Evolutionary conservation across 1,139 yeast genomes (phyloP).

Genomic region (Nakaseomyces bracarensis): DNA sequence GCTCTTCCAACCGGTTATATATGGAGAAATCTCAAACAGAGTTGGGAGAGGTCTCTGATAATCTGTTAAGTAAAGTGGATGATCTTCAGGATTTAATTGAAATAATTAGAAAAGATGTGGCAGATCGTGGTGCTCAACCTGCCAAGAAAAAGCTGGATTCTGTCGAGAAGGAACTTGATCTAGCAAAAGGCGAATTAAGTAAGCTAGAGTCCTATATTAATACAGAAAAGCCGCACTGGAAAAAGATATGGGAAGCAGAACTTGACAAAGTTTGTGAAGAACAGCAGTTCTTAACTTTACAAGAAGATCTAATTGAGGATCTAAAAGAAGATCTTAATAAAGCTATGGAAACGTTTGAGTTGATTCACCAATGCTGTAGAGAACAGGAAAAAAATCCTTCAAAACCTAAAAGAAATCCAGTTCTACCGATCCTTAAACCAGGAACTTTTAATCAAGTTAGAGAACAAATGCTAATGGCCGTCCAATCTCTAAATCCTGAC

Average conservation of each 20-base stretch:
- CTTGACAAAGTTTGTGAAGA: slow-evolving; percentile 86
- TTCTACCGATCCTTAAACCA: slow-evolving; percentile 55
- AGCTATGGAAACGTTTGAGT: slow-evolving; percentile 70
- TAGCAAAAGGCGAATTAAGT: slow-evolving; percentile 46
- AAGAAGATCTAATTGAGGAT: slow-evolving; percentile 77
- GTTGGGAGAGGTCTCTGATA: slow-evolving; percentile 70
- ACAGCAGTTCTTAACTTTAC: slow-evolving; percentile 83
- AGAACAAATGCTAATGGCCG: slow-evolving; percentile 75
- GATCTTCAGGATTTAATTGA: slow-evolving; percentile 90
- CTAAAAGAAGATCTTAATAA: slow-evolving; percentile 71
- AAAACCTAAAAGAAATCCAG: slow-evolving; percentile 30
- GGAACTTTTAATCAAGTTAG: slow-evolving; percentile 60
- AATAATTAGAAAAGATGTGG: slow-evolving; percentile 83
- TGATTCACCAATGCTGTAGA: slow-evolving; percentile 74
- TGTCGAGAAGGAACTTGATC: slow-evolving; percentile 55
- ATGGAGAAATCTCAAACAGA: slow-evolving; percentile 71
- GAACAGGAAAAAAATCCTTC: slow-evolving; percentile 56
- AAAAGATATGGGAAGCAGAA: slow-evolving; percentile 86
- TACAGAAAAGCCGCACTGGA: slow-evolving; percentile 78
- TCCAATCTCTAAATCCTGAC: slow-evolving; percentile 68
- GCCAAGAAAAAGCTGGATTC: slow-evolving; percentile 61
- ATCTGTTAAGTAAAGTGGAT: slow-evolving; percentile 69
- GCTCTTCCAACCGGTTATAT: slow-evolving; percentile 46
- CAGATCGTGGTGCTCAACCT: slow-evolving; percentile 83
- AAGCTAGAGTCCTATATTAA: slow-evolving; percentile 54